Percentiles rank a stretch among this genome's conserved stretches.
These are phyloP conservation scores for Penicillium sp. DNA, from an alignment of 2,329 filamentous ascomycete genomes.

Conservation along the genomic window DNA sequence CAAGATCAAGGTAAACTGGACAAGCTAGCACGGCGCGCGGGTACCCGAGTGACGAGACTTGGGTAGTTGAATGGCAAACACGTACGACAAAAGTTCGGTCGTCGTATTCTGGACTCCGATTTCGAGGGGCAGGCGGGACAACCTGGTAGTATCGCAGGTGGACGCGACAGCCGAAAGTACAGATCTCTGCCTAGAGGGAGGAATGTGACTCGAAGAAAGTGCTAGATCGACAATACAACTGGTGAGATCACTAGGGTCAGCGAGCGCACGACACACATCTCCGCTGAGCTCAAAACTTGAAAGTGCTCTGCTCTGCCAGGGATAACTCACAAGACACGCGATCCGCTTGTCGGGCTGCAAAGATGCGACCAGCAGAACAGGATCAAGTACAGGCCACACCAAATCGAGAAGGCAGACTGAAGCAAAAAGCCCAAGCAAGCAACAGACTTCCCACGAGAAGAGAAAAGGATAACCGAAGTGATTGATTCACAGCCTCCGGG, in stretches of 20 bases:
- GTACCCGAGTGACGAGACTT: background rate
- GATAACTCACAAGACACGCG: conserved; percentile 26
- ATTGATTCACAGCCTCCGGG: background rate
- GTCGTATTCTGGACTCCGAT: background rate
- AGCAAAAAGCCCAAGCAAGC: background rate
- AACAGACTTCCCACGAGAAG: background rate
- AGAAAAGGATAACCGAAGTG: background rate
- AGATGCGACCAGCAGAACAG: background rate
- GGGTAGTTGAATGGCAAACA: background rate
- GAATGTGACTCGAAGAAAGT: background rate
- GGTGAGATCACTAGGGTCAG: background rate
- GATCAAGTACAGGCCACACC: background rate
- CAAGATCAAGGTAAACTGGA: background rate
- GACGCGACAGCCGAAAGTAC: background rate
- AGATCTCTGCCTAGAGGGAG: background rate
- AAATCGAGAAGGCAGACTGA: too few species aligned
- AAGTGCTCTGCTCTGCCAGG: conserved; percentile 12
- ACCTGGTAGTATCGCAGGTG: background rate
- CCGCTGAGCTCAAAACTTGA: background rate
- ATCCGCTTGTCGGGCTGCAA: conserved; percentile 7
- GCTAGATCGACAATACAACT: conserved; percentile 8
- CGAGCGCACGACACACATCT: background rate
- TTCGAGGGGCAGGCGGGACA: conserved; percentile 7
- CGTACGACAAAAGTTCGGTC: background rate
- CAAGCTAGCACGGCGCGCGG: background rate